Base-by-base conservation (phyloP, 257 asterid species). In the Solanum corneliomulleri region DNA sequence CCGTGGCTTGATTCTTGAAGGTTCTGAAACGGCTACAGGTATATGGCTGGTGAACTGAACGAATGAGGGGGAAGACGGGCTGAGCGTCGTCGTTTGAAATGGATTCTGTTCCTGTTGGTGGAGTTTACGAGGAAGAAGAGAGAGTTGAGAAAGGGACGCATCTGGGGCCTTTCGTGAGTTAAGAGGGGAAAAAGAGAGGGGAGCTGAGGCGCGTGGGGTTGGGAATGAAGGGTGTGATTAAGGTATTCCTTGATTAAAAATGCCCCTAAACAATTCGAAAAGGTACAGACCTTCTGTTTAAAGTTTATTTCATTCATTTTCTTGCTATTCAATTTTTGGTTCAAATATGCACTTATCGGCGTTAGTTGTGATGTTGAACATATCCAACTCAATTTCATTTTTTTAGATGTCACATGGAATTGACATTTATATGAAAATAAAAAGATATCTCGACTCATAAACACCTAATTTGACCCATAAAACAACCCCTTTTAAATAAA, bases 201-300 rank as follows among this genome's bases (percentile, higher is more conserved):
- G 62, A 52, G 62, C 62, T 18, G 62, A 52, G 62, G 62, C 62
- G 62, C 62, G 62, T 52, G 62, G n/a, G 62, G 11, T 52, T 52
- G n/a, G 62, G n/a, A 16, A 23, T 52, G 62, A 52, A 41, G 44
- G 44, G 44, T 41, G 44, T 41, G 44, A 18, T 52, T 52, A 52
- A 52, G 62, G 9, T 52, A 2, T 52, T 6, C 23, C 16, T 52
- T 15, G 0, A 1, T 37, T 37, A 37, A 37, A 37, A 37, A 33
- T 33, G 35, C 5, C 5, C 35, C 35, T 33, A 33, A 33, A 33
- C 5, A 3, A 33, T 3, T 33, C 4, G 5, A 33, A 33, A 33
- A 33, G 35, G n/a, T n/a, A n/a, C n/a, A n/a, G 1, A 33, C 4
- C 1, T 33, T 33, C 5, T 0, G 5, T 4, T 4, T 33, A 33